Evolutionary conservation across 805 yeast species (phyloP).

Genomic region (Pichia occidentalis): DNA sequence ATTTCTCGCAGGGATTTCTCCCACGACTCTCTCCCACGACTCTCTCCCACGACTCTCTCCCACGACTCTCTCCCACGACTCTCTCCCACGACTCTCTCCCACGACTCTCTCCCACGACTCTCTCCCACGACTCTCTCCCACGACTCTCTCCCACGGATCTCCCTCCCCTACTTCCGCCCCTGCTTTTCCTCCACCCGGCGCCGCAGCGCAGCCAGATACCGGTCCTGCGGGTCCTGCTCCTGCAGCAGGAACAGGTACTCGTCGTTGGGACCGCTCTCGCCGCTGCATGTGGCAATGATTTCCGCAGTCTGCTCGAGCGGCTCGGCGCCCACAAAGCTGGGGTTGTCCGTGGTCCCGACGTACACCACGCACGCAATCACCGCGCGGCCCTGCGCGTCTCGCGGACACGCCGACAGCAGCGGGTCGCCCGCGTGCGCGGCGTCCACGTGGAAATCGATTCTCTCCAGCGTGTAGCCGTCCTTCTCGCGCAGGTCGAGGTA

Average conservation of each 20-base stretch:
- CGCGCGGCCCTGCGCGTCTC: constrained; percentile 32
- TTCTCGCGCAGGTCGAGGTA: constrained; percentile 81
- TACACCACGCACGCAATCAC: constrained; percentile 58
- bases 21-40: no score
- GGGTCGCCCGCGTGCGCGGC: constrained; percentile 17
- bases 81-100: no score
- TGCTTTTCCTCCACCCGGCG: constrained; percentile 12
- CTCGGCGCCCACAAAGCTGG: constrained; percentile 84
- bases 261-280: constrained; percentile 77
- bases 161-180: not conserved
- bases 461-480: constrained; percentile 74
- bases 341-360: constrained; percentile 77
- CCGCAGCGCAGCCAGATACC: constrained; percentile 33
- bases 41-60: no score
- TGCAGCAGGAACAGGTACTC: constrained; percentile 61
- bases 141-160: not conserved
- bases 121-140: no score
- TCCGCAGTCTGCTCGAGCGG: constrained; percentile 49
- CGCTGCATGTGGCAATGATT: constrained; percentile 48
- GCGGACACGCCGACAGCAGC: constrained; percentile 26
- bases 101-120: no score
- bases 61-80: no score
- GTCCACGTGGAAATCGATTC: constrained; percentile 53
- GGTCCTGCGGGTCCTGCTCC: constrained; percentile 40
- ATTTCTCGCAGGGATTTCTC: no score